Evolutionary conservation across 2,329 filamentous ascomycete genomes (phyloP), one percentile per base, ranked within the genome.

Genomic region (Diplodia scrobiculata): DNA sequence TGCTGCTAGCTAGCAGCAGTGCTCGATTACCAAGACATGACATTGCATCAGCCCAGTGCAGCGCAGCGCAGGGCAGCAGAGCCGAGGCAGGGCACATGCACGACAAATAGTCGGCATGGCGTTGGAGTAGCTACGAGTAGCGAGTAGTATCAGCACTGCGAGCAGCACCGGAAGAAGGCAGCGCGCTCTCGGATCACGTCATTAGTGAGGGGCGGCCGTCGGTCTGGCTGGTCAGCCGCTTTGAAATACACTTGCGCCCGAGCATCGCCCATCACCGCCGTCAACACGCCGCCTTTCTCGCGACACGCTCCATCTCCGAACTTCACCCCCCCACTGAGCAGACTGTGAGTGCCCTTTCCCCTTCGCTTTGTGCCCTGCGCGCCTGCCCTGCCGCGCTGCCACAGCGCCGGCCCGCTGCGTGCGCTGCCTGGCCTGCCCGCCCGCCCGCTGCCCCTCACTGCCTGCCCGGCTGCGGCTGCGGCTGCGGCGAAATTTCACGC

Each of bases 401-500:
- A 25, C 25, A 3, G 34, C 38, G 29, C 51, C 51, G 7, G 25
- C 27, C 41, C 17, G 45, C 41, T 25, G 50, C 59, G 59, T 51
- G 29, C n/a, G 45, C 47, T 29, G 38, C 25, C 19, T 27, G 17
- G 25, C 55, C 60, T 34, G 47, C 13, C 14, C 41, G 36, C 41
- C 5, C 29, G 29, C 45, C n/a, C 59, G 29, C 48, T 65, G 63
- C 63, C 63, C 63, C 63, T 65, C 63, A 45, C 63, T 65, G 51
- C 21, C 63, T 65, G 62, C 29, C 63, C 63, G 63, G 21, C 27
- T 53, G 63, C 53, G 63, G 21, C 27, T 53, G 63, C 53, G 63
- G 63, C 53, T 52, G 63, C 63, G 52, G 63, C 63, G 52, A 59
- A 65, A 65, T 65, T 65, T 65, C 52, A 65, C 63, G 25, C 34